phyloP scores from a whole-genome alignment of 2,329 filamentous ascomycete genomes.

The Niveomyces coronatus region DNA sequence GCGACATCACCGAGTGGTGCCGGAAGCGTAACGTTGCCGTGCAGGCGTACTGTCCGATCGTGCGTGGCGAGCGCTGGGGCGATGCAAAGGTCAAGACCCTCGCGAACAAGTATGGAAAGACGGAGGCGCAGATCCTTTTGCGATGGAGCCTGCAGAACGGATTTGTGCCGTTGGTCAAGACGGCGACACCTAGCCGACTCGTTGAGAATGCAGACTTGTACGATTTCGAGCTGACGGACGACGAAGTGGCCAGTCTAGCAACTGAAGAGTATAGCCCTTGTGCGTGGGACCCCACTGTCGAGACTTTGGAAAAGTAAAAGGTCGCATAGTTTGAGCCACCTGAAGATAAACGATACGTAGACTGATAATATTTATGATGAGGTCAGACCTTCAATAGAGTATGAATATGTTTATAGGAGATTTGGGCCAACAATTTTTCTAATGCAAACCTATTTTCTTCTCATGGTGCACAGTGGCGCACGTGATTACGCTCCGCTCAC shows the following conservation, averaged over 20 bases:
- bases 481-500: no score
- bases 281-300: conserved; percentile 45
- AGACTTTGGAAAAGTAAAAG: conserved; percentile 30
- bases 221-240: conserved; percentile 44
- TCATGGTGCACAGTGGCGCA: no score
- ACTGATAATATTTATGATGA: no score
- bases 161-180: conserved; percentile 64
- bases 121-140: conserved; percentile 66
- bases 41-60: conserved; percentile 53
- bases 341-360: no score
- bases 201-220: conserved; percentile 48
- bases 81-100: conserved; percentile 55
- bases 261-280: conserved; percentile 43
- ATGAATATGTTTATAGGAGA: no score
- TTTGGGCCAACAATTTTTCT: no score
- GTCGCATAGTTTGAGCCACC: no score
- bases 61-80: conserved; percentile 58
- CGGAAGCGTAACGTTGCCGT: conserved; percentile 49
- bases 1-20: conserved; percentile 73
- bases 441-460: no score
- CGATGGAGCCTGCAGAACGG: conserved; percentile 77
- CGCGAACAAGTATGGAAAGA: conserved; percentile 62
- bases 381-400: no score
- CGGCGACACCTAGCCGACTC: conserved; percentile 56
- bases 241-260: conserved; percentile 40